A percentile compares a stretch with the other conserved stretches of the same genome.
Evolutionary conservation across 108 stramenopile genomes (phyloP).

Genomic region (Cyclostephanos invisitatus): DNA sequence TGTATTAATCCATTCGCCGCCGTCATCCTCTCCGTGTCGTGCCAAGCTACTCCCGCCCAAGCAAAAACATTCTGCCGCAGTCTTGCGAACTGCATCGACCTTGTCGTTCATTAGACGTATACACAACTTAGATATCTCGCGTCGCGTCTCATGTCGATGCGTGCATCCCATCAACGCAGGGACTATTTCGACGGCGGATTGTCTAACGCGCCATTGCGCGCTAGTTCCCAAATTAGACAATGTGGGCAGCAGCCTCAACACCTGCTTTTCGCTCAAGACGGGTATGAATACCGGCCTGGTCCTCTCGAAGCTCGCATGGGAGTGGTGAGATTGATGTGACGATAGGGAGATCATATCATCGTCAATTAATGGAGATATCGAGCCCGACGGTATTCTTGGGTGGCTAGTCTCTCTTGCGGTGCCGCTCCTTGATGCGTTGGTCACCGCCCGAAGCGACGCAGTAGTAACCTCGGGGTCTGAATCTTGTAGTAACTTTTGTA

Average conservation of each 20-base stretch:
- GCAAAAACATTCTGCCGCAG: conserved; percentile 86
- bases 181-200: conserved; percentile 91
- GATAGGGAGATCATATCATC: conserved; percentile 72
- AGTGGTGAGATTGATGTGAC: conserved; percentile 57
- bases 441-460: conserved; percentile 87
- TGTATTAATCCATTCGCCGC: conserved; percentile 81
- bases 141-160: conserved; percentile 70
- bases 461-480: conserved; percentile 85
- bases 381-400: conserved; percentile 33
- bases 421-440: conserved; percentile 82
- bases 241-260: conserved; percentile 81
- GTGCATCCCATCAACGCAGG: conserved; percentile 88
- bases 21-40: conserved; percentile 76
- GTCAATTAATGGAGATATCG: conserved; percentile 40
- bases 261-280: conserved; percentile 83
- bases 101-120: conserved; percentile 74
- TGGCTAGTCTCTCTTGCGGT: conserved; percentile 43
- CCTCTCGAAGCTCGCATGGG: conserved; percentile 56
- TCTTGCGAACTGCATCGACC: conserved; percentile 82
- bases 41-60: conserved; percentile 82
- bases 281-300: conserved; percentile 85
- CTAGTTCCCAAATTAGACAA: conserved; percentile 82
- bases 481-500: conserved; percentile 85
- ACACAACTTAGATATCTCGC: conserved; percentile 82
- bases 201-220: conserved; percentile 86